phyloP scores from a whole-genome alignment of 2,329 filamentous ascomycete genomes.

The Spiromastix sp. region DNA sequence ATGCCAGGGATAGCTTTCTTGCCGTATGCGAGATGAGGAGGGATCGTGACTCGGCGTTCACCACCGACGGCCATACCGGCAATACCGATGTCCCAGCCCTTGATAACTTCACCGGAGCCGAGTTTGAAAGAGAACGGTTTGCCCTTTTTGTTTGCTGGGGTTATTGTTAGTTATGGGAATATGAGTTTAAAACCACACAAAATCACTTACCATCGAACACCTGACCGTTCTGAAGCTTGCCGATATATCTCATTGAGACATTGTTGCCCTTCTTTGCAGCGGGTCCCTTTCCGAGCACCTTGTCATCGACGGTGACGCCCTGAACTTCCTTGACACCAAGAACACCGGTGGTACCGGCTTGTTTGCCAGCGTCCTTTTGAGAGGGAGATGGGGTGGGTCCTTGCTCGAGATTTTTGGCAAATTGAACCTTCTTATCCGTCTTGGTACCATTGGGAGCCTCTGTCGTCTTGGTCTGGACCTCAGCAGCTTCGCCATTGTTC shows the following conservation, averaged over 20 bases:
- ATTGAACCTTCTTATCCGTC: constrained; percentile 91
- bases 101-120: constrained; percentile 91
- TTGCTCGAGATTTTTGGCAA: constrained; percentile 97
- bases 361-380: constrained; percentile 36
- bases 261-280: constrained; percentile 82
- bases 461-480: constrained; percentile 42
- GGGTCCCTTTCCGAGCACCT: constrained; percentile 78
- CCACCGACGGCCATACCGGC: constrained; percentile 86
- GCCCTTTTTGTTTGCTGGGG: constrained; percentile 89
- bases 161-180: constrained; percentile 4
- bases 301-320: constrained; percentile 90
- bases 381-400: constrained; percentile 65
- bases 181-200: neutral
- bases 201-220: constrained; percentile 73
- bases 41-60: constrained; percentile 87
- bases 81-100: constrained; percentile 95
- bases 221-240: constrained; percentile 89
- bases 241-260: constrained; percentile 94
- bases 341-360: constrained; percentile 41
- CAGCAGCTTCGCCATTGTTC: constrained; percentile 83
- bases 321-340: constrained; percentile 68
- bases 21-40: constrained; percentile 80
- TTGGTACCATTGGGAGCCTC: constrained; percentile 50
- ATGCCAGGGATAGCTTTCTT: constrained; percentile 74
- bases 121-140: constrained; percentile 96